Evolutionary conservation across 177 flowering plant genomes (phyloP), one percentile per base, ranked within the genome.

Genomic region (Vitis hybrid): DNA sequence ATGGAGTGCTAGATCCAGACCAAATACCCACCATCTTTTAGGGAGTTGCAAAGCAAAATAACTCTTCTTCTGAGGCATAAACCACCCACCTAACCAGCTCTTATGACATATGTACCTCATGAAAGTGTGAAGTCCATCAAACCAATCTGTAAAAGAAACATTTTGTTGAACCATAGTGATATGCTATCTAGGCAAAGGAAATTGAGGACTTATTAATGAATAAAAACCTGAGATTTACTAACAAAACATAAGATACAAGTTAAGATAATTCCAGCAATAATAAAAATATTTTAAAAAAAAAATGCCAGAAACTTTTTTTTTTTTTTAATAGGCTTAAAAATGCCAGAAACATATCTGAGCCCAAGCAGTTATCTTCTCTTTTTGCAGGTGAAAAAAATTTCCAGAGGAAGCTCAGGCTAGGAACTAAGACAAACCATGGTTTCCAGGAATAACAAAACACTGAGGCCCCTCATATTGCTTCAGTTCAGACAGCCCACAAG

Each of bases 41-140:
- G 99, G 96, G 24, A 96, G 97, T 73, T 94, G 92, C 85, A 94
- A 79, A 27, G 98, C 98, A 91, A 96, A 96, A 75, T 96, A 96
- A 79, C 98, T 96, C 82, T 88, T 96, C 85, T 85, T 91, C 75
- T 96, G 99, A 70, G 99, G 98, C 89, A 96, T 87, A 79, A 96
- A 81, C 99, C 99, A 96, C 65, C 99, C 98, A 60, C 99, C 99
- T 79, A 96, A 81, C 99, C 98, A 96, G 77, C 91, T 96, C 73
- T 89, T 94, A 64, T 94, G 97, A 71, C 99, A 96, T 76, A 94
- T 88, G 76, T 86, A 92, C 80, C 98, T 86, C 97, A 91, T 94
- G 72, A 87, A 96, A 58, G 99, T 96, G 75, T 96, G 84, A 68
- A 96, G 92, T 60, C 99, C 99, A 90, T 96, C 99, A 86, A 96